Percentiles rank a stretch among this genome's conserved stretches.
Conservation (phyloP, 164 flowering plant genomes). For the Aristolochia contorta region DNA sequence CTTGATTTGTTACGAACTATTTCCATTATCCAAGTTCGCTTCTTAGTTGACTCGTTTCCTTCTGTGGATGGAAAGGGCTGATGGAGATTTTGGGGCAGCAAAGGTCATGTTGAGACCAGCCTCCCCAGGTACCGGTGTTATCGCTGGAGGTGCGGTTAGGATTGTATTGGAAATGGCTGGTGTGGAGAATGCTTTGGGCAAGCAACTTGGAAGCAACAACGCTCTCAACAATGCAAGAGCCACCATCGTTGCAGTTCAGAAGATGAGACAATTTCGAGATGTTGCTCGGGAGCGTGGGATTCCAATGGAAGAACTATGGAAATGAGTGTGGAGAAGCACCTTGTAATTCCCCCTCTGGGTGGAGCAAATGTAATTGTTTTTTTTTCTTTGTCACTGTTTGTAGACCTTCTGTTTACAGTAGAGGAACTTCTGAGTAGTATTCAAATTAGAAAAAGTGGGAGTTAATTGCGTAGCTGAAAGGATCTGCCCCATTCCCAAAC, state of each 20-base stretch:
- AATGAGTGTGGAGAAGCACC: conserved; percentile 24
- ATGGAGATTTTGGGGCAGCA: conserved; percentile 90
- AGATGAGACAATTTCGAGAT: conserved; percentile 75
- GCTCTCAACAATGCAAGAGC: conserved; percentile 97
- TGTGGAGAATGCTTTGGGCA: conserved; percentile 89
- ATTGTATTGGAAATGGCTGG: conserved; percentile 94
- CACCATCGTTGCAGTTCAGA: conserved; percentile 63
- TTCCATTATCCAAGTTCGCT: background rate
- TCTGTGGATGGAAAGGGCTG: conserved; percentile 38
- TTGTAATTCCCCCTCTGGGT: conserved; percentile 1
- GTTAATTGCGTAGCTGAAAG: too few relatives aligned
- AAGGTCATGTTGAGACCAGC: conserved; percentile 99
- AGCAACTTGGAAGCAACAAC: conserved; percentile 84
- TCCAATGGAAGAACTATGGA: conserved; percentile 97
- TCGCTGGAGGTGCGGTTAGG: conserved; percentile 94
- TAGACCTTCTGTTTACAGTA: too few relatives aligned
- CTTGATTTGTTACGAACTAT: background rate
- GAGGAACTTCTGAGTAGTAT: too few relatives aligned
- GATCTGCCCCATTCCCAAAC: too few relatives aligned
- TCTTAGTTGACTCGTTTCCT: background rate
- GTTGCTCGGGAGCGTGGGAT: conserved; percentile 84
- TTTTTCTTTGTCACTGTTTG: background rate
- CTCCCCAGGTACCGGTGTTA: conserved; percentile 93
- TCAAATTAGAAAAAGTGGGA: too few relatives aligned
- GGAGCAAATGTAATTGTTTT: background rate